Evolutionary conservation across 306 rosid species (phyloP), one percentile per base, ranked within the genome.

Genomic region (Comarum palustre): DNA sequence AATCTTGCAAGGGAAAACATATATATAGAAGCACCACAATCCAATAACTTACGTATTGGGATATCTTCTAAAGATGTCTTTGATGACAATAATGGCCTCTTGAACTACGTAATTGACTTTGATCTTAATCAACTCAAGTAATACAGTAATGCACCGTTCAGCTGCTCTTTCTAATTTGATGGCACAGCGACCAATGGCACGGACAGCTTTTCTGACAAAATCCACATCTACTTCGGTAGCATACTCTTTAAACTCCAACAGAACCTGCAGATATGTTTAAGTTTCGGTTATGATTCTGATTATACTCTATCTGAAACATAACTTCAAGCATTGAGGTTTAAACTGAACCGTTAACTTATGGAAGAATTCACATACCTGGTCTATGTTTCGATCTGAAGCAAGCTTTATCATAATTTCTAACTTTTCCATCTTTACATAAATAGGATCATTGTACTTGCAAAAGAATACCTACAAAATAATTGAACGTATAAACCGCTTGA

Each of bases 171-270:
- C 98, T 80, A 93, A 81, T 82, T 93, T 93, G 83, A 93, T 93
- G 84, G 98, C 98, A 85, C 98, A 93, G 68, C 98, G 96, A 74
- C 98, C 98, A 86, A 93, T 93, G 73, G 98, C 98, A 73, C 98
- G 98, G 69, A 93, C 98, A 68, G 98, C 98, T 74, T 91, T 93
- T 77, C 98, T 83, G 66, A 93, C 98, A 86, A 93, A 93, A 75
- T 93, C 98, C 43, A 93, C 98, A 77, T 93, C 98, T 24, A 93
- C 98, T 89, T 93, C 98, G 17, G 98, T 93, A 62, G 98, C 98
- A 86, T 93, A 93, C 82, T 93, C 98, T 83, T 93, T 93, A 77
- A 93, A 93, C 79, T 93, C 98, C 90, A 93, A 86, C 34, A 93
- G 79, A 80, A 93, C 98, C 98, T 95, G 86, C 75, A 79, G 70